These are phyloP conservation scores for Fusarium transvaalense DNA, from an alignment of 2,329 filamentous ascomycete species.

Conservation along the genomic window DNA sequence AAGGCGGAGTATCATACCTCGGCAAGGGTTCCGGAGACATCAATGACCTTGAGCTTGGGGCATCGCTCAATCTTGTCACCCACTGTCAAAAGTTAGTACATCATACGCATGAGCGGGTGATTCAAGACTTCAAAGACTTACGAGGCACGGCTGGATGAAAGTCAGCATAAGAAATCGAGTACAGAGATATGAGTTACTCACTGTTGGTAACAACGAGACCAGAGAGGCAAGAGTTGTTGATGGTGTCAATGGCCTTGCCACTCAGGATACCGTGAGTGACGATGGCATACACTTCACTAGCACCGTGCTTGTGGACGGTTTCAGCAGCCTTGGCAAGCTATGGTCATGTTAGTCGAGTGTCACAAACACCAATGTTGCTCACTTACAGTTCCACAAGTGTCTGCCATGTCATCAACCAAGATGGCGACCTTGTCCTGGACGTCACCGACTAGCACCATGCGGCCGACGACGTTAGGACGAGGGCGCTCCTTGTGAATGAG, in stretches of 20 bases:
- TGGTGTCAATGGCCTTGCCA: slow-evolving; percentile 86
- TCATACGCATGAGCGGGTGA: background rate
- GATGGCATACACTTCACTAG: slow-evolving; percentile 90
- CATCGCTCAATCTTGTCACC: slow-evolving; percentile 84
- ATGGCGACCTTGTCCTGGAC: slow-evolving; percentile 93
- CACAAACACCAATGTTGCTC: background rate
- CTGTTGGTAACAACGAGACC: slow-evolving; percentile 91
- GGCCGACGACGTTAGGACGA: slow-evolving; percentile 85
- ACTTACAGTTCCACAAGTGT: slow-evolving; percentile 84
- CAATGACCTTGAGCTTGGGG: slow-evolving; percentile 87
- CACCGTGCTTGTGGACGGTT: slow-evolving; percentile 87
- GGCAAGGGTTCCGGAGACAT: slow-evolving; percentile 87
- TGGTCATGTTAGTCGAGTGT: slow-evolving; percentile 18
- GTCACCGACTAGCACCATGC: slow-evolving; percentile 95
- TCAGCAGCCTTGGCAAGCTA: slow-evolving; percentile 83
- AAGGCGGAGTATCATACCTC: slow-evolving; percentile 56
- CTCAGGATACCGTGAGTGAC: slow-evolving; percentile 95
- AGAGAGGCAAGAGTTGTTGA: slow-evolving; percentile 82
- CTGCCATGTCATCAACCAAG: slow-evolving; percentile 97
- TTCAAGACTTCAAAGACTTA: slow-evolving; percentile 29
- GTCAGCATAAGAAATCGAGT: slow-evolving; percentile 41
- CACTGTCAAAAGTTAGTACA: slow-evolving; percentile 54
- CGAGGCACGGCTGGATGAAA: slow-evolving; percentile 52
- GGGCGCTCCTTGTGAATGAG: slow-evolving; percentile 97
- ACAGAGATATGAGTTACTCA: slow-evolving; percentile 47